Conservation (phyloP, 73 alveolate genomes). For the Paraurostyla sp. region DNA sequence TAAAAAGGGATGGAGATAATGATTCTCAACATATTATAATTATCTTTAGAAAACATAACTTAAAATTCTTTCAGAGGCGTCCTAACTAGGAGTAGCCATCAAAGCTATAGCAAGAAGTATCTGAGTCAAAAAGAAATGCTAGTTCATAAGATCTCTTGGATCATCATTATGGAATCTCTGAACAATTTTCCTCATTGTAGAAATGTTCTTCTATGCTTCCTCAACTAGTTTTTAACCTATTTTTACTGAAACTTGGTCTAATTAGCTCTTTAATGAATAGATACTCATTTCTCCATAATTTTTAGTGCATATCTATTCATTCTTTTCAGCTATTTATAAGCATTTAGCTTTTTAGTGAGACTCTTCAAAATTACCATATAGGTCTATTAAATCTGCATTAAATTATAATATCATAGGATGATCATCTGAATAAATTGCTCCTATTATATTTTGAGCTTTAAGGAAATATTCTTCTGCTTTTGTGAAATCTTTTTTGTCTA, state of each 20-base stretch:
- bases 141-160: conserved; percentile 33
- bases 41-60: not conserved
- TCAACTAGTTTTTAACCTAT: not conserved
- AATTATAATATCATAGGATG: not conserved
- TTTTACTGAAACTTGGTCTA: not conserved
- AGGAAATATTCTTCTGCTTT: not conserved
- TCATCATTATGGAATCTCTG: conserved; percentile 31
- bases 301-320: not conserved
- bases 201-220: not conserved
- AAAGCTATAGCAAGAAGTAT: not conserved
- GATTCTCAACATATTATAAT: not conserved
- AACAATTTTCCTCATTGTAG: not conserved
- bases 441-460: not conserved
- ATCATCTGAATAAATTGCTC: not conserved
- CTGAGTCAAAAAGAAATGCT: not conserved
- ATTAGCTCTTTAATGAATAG: not conserved
- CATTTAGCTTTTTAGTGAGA: not conserved
- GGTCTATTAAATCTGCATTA: not conserved
- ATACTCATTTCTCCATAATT: not conserved
- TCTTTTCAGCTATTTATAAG: not conserved
- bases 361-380: not conserved
- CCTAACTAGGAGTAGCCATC: not conserved
- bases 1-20: not conserved
- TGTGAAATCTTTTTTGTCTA: not conserved
- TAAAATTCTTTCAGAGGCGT: conserved; percentile 7